Evolutionary conservation across 2,329 filamentous ascomycete species (phyloP), one percentile per base, ranked within the genome.

Genomic region (Exophiala calicioides): DNA sequence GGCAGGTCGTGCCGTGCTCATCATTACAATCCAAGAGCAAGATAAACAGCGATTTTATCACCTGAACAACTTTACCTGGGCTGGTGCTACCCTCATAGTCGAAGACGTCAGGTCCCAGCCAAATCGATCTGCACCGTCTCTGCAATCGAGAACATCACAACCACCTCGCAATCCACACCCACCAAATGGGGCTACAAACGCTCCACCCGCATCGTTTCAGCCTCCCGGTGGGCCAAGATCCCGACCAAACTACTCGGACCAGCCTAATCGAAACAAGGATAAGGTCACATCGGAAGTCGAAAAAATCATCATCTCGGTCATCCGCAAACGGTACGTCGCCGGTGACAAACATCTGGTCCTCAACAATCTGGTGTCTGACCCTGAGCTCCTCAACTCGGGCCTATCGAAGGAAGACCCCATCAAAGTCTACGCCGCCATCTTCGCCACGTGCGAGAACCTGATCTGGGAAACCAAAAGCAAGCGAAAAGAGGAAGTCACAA

Each of bases 381-480:
- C 81, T 2, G 80, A 84, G 47, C 78, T 97, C 3, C 74, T 82
- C 43, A 75, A 79, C 31, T 82, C 90, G 67, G 87, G 87, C 27
- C 86, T 91, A 60, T 90, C 95, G 64, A 79, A 82, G 52, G 81
- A 74, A 49, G 80, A 78, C 48, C 81, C 84, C 3, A 80, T 86
- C 54, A 98, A 96, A 66, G 87, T 95, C 53, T 96, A 97, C 70
- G 88, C 87, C 41, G 91, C 88, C 1, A 76, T 97, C 52, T 95
- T 97, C 87, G 82, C 81, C 49, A 83, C 96, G 35, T 90, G 88
- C 64, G 84, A 94, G 42, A 73, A 81, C 51, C 78, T 85, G 13
- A 49, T 60, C 35, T 95, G 95, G 71, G 83, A 85, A 57, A 84
- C 79, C 2, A 64, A 78, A 9, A 75, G 84, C 50, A 83, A 85